Conservation (phyloP, 352 stramenopile species). For the Aphanomyces invadans region DNA sequence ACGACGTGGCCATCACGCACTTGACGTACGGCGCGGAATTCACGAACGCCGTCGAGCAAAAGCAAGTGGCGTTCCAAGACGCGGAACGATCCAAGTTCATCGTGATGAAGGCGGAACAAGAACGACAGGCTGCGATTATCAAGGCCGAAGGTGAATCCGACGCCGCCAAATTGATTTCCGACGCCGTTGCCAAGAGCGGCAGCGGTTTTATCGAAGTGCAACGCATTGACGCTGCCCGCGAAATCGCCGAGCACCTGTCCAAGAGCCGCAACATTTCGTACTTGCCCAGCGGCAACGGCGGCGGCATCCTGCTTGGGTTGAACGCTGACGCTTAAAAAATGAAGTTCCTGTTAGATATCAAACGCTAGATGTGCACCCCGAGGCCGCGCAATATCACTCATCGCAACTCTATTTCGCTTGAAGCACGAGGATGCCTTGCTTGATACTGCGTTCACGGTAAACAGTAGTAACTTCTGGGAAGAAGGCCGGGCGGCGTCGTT, state of each 20-base stretch:
- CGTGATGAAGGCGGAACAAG: constrained; percentile 98
- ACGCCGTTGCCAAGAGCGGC: constrained; percentile 96
- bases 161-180: constrained; percentile 95
- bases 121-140: constrained; percentile 89
- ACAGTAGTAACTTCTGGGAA: too few species aligned
- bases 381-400: background rate
- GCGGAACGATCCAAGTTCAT: constrained; percentile 99
- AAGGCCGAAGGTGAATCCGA: constrained; percentile 97
- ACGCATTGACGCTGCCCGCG: constrained; percentile 99
- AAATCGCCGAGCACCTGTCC: constrained; percentile 97
- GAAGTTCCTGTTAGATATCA: constrained; percentile 8
- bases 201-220: constrained; percentile 98
- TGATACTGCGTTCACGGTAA: too few species aligned
- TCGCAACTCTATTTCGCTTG: too few species aligned
- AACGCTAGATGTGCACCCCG: background rate
- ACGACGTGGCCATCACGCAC: constrained; percentile 99
- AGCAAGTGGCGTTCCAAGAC: constrained; percentile 99
- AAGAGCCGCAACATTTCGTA: constrained; percentile 98
- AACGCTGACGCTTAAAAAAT: constrained; percentile 22
- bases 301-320: constrained; percentile 73
- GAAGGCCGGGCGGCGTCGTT: too few species aligned
- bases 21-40: constrained; percentile 99
- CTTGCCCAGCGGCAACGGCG: constrained; percentile 86
- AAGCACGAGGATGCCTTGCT: too few species aligned
- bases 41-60: constrained; percentile 99